Evolutionary conservation across 495 filamentous ascomycete genomes (phyloP), one percentile per base, ranked within the genome.

Genomic region (Friedmanniomyces endolithicus): DNA sequence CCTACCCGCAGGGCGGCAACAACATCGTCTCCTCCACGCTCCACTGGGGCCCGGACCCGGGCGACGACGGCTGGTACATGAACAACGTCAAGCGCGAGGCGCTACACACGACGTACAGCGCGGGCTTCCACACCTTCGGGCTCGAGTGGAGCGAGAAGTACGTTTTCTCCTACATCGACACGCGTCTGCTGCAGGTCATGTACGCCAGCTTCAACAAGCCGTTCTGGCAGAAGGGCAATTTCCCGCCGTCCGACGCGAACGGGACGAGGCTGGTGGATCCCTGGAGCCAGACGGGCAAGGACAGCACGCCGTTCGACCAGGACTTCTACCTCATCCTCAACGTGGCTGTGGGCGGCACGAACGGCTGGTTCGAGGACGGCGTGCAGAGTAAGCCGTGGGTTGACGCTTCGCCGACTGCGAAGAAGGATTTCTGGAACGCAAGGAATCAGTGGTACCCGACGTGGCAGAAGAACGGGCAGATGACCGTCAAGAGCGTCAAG

Each of bases 81-180:
- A 87, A 84, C 50, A 87, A 86, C 63, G 79, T 80, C 59, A 87
- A 90, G 74, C 79, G 79, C 23, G 70, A 74, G 33, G 80, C 85
- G n/a, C 74, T 87, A 35, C 87, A 88, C 68, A 87, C 81, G 0
- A 87, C 85, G 0, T 90, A 82, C 66, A 65, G 79, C n/a, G 63
- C 68, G 2, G 74, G 67, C 46, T 85, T 72, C 71, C 83, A 94
- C 67, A 86, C 78, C 0, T 94, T 80, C 58, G 87, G 87, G 14
- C 60, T 94, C 11, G 87, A 94, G 67, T 94, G 87, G 87, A 85
- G 79, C 53, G 79, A 89, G 50, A 89, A 90, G 64, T 92, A 94
- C 68, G 72, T 94, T 41, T 90, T 88, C 68, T 88, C 86, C 33
- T 94, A 88, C 67, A 76, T 94, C 68, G 80, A 94, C 72, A 84